Conservation (phyloP, 345 rosid species). For the Bretschneidera sinensis region DNA sequence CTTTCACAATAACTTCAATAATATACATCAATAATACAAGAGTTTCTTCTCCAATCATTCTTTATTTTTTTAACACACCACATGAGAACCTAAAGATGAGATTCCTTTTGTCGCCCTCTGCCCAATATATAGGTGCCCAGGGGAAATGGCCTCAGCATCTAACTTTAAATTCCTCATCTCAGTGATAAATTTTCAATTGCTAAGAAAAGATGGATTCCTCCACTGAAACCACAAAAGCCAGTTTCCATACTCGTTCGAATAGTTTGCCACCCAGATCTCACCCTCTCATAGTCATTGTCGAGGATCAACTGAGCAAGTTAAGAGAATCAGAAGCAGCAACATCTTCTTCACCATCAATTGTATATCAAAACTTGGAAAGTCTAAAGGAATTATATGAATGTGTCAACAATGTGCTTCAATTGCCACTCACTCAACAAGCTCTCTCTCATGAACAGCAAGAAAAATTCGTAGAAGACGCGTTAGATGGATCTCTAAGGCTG, state of each 20-base stretch:
- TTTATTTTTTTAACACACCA: too few species aligned
- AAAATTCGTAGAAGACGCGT: conserved; percentile 18
- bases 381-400: conserved; percentile 31
- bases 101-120: too few species aligned
- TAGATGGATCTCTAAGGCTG: conserved; percentile 36
- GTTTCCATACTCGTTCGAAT: conserved; percentile 31
- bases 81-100: too few species aligned
- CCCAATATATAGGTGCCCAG: too few species aligned
- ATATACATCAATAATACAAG: too few species aligned
- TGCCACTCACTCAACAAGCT: conserved; percentile 19
- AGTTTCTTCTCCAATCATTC: too few species aligned
- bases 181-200: too few species aligned
- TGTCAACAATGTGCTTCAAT: conserved; percentile 29
- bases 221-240: too few species aligned
- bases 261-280: conserved; percentile 33
- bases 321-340: conserved; percentile 20
- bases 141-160: too few species aligned
- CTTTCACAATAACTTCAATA: too few species aligned
- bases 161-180: too few species aligned
- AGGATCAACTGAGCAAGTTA: conserved; percentile 25
- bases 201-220: background rate
- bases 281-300: conserved; percentile 28
- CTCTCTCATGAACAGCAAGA: conserved; percentile 1
- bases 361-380: conserved; percentile 17
- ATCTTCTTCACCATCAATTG: conserved; percentile 7